phyloP scores from a whole-genome alignment of 2,329 filamentous ascomycete species.

The Tolypocladium capitatum region DNA sequence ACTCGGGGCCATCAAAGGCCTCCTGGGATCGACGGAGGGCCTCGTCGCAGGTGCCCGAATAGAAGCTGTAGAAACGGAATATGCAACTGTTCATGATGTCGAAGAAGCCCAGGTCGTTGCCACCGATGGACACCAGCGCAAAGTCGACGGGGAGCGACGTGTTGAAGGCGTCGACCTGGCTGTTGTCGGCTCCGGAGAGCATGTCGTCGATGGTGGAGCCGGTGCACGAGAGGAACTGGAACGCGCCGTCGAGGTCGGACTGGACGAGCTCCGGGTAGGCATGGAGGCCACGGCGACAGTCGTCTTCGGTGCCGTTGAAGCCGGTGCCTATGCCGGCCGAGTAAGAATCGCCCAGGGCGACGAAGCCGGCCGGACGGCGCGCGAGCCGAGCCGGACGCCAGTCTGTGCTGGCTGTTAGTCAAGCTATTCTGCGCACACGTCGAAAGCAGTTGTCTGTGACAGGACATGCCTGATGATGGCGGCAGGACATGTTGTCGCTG shows the following conservation, averaged over 20 bases:
- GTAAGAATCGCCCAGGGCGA: conserved; percentile 33
- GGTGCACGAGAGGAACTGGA: conserved; percentile 34
- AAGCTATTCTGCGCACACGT: background rate
- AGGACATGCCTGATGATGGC: background rate
- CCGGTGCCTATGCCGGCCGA: conserved; percentile 34
- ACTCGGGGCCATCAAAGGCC: conserved; percentile 19
- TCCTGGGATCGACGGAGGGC: conserved; percentile 22
- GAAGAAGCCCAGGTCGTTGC: conserved; percentile 37
- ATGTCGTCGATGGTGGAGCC: conserved; percentile 28
- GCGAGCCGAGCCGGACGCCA: conserved; percentile 2
- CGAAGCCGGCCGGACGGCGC: conserved; percentile 18
- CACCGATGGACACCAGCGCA: conserved; percentile 32
- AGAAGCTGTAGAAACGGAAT: conserved; percentile 35
- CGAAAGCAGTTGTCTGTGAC: background rate
- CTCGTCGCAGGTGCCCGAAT: conserved; percentile 29
- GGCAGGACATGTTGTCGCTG: background rate
- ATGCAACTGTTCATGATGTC: conserved; percentile 36
- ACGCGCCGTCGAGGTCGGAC: conserved; percentile 20
- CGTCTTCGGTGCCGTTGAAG: conserved; percentile 24
- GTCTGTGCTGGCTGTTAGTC: background rate
- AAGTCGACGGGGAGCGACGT: conserved; percentile 24
- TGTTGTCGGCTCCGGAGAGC: conserved; percentile 19
- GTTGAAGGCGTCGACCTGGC: conserved; percentile 30
- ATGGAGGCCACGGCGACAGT: conserved; percentile 27
- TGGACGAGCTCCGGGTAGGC: conserved; percentile 28